Evolutionary conservation across 2,329 filamentous ascomycete genomes (phyloP), one percentile per base, ranked within the genome.

Genomic region (Fonsecaea pedrosoi): DNA sequence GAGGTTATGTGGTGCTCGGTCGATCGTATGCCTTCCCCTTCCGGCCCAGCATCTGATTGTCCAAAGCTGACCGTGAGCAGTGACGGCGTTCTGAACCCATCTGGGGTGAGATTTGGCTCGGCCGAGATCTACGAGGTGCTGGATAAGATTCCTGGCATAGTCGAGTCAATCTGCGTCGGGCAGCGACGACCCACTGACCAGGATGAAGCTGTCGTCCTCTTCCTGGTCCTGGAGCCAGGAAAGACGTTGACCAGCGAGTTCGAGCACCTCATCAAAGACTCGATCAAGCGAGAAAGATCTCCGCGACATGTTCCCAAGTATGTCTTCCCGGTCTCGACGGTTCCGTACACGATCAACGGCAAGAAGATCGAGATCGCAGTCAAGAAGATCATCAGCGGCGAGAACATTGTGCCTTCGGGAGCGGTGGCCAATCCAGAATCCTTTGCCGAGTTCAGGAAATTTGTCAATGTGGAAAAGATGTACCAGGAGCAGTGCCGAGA

Each of bases 101-200:
- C 90, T 0, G 94, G 94, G 1, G 92, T 98, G 25, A 84, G 94
- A 0, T 98, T 98, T 75, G 94, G 94, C 5, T 92, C 89, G 37
- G 93, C 94, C 0, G 94, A 98, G 81, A 96, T 98, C 25, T 98
- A 98, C 79, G 97, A 97, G n/a, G 60, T 66, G n/a, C 15, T 63
- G 18, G 48, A 30, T 10, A 53, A 54, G 13, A 64, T 69, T 45
- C 30, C 25, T 5, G 30, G 25, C 6, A 57, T 69, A 34, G 35
- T 34, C 2, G 67, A 69, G 34, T 21, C 32, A 1, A 54, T 67
- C 21, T 37, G 37, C n/a, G 60, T 69, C 12, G 67, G 60, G 0
- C 64, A 69, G 45, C 54, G 62, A 54, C 59, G 64, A 3, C 3
- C 18, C 2, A 40, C 32, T 10, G 67, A 69, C 53, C 38, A 25